Percentiles rank a stretch among this genome's conserved stretches.
Evolutionary conservation across 23 red algal species (phyloP).

Genomic region (Gracilaria caudata): DNA sequence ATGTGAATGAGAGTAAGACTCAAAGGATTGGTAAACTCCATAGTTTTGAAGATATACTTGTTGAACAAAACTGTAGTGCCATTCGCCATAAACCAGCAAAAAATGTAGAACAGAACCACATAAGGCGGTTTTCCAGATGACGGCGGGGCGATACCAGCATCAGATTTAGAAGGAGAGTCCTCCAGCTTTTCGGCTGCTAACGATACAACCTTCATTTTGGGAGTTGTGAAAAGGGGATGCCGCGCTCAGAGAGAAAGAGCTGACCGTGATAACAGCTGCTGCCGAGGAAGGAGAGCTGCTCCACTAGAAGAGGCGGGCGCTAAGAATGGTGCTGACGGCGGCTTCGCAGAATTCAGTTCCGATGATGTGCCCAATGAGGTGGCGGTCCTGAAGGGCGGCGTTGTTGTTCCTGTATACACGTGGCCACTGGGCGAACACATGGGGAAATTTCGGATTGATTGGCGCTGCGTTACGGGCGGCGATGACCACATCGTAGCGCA

Average conservation of each 20-base stretch:
- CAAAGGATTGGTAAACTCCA: conserved; percentile 71
- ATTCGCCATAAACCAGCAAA: conserved; percentile 78
- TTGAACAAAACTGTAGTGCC: conserved; percentile 86
- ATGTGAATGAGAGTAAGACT: conserved; percentile 86
- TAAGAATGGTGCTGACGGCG: not conserved
- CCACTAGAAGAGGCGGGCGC: not conserved
- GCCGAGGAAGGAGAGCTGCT: not conserved
- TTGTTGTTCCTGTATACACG: not conserved
- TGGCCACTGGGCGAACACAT: not conserved
- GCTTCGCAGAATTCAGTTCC: not conserved
- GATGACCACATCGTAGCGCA: not conserved
- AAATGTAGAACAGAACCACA: conserved; percentile 68
- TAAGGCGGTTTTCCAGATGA: conserved; percentile 37
- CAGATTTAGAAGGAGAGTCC: conserved; percentile 6
- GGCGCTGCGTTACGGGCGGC: not conserved
- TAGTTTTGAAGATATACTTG: conserved; percentile 84
- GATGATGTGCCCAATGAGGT: not conserved
- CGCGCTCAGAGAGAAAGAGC: not conserved
- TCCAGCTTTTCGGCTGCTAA: not conserved
- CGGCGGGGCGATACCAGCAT: conserved; percentile 20
- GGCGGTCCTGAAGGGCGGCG: not conserved
- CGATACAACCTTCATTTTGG: conserved; percentile 33
- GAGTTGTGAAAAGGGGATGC: not conserved
- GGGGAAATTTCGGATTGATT: not conserved
- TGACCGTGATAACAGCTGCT: not conserved